Evolutionary conservation across 768 basidiomycete genomes (phyloP).

Genomic region (Trametes maxima): DNA sequence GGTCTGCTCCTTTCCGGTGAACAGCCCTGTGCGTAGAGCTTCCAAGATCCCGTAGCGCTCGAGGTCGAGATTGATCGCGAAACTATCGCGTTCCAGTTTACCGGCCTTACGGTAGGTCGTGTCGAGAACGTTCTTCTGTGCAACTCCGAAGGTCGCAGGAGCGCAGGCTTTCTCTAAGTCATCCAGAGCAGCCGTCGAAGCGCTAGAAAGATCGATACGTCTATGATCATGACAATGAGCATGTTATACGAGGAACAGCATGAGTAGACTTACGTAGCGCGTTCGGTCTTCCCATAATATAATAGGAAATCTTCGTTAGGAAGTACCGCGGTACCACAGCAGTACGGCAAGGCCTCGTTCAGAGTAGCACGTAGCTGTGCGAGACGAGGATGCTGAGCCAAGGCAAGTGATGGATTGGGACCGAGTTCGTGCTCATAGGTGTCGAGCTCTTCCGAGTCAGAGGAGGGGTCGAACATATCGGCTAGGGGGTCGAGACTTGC

Average conservation of each 20-base stretch:
- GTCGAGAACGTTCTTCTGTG: conserved; percentile 42
- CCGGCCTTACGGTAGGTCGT: conserved; percentile 46
- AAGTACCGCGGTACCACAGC: neutral
- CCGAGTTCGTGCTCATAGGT: neutral
- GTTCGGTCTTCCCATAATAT: conserved; percentile 16
- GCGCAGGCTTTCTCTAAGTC: conserved; percentile 38
- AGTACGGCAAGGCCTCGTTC: neutral
- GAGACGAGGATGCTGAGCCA: neutral
- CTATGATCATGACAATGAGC: neutral
- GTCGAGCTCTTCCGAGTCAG: conserved; percentile 11
- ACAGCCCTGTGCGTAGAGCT: conserved; percentile 30
- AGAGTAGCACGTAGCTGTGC: neutral
- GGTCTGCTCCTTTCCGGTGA: conserved; percentile 28
- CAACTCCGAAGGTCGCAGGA: conserved; percentile 44
- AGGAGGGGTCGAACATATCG: conserved; percentile 12
- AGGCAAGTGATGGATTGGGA: conserved; percentile 1
- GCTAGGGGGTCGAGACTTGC: neutral
- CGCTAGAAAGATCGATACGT: conserved; percentile 19
- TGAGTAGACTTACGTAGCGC: neutral
- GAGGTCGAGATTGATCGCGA: conserved; percentile 39
- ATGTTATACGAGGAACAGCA: neutral
- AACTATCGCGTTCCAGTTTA: conserved; percentile 42
- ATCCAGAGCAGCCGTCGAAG: conserved; percentile 21
- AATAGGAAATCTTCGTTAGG: neutral
- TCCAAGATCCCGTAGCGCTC: conserved; percentile 35